Percentiles rank a stretch among this genome's conserved stretches.
These are phyloP conservation scores for Xylariaceae sp. DNA, from an alignment of 2,329 filamentous ascomycete genomes.

Conservation along the genomic window DNA sequence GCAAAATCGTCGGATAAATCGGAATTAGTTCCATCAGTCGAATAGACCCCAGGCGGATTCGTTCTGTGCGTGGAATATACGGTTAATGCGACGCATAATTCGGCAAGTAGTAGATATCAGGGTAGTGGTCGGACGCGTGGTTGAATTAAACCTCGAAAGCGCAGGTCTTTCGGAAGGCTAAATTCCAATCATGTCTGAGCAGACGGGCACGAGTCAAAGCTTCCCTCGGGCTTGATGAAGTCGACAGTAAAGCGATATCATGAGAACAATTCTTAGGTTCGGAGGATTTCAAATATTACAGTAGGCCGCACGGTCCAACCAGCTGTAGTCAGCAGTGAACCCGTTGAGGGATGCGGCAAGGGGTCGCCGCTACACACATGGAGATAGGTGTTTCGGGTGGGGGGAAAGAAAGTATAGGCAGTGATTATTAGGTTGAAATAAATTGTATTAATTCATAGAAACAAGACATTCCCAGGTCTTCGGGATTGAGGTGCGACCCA, in stretches of 20 bases:
- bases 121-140: background rate
- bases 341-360: conserved; percentile 5
- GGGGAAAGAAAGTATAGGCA: background rate
- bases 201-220: background rate
- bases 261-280: too few relatives aligned
- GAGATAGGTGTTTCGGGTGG: conserved; percentile 15
- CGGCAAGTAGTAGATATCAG: conserved; percentile 10
- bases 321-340: conserved; percentile 2
- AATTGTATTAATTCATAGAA: too few relatives aligned
- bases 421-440: background rate
- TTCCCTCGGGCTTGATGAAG: conserved; percentile 1
- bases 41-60: background rate
- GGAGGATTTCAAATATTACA: conserved; percentile 13
- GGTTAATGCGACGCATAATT: conserved; percentile 12
- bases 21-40: too few relatives aligned
- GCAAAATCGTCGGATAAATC: too few relatives aligned
- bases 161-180: conserved; percentile 1
- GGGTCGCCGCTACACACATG: conserved; percentile 7
- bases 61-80: conserved; percentile 12
- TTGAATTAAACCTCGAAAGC: background rate
- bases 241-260: too few relatives aligned
- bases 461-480: too few relatives aligned
- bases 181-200: conserved; percentile 6
- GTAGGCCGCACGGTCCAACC: conserved; percentile 8
- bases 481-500: conserved; percentile 1